Percentiles rank a stretch among this genome's conserved stretches.
These are phyloP conservation scores for Cladophialophora exuberans DNA, from an alignment of 2,329 filamentous ascomycete species.

Conservation along the genomic window DNA sequence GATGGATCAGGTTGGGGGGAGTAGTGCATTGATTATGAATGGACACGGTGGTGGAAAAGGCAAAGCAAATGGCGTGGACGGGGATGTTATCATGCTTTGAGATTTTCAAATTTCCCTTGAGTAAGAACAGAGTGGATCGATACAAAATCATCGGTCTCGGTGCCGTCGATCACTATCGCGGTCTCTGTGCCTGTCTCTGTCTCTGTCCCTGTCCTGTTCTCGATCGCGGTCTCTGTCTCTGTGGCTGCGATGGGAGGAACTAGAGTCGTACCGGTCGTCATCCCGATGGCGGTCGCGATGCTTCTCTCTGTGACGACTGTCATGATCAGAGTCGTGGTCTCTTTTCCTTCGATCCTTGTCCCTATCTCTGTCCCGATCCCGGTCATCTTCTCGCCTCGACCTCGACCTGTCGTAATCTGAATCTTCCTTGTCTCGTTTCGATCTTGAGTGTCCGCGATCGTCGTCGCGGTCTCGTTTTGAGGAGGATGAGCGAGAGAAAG, in stretches of 20 bases:
- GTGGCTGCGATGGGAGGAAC: conserved; percentile 32
- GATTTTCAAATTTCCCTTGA: too few species aligned
- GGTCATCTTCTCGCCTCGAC: conserved; percentile 33
- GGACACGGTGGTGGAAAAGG: conserved; percentile 12
- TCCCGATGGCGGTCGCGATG: conserved; percentile 40
- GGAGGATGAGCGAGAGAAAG: conserved; percentile 45
- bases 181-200: conserved; percentile 28
- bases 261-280: conserved; percentile 32
- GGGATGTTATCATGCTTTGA: conserved; percentile 25
- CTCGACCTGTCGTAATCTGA: conserved; percentile 32
- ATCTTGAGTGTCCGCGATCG: conserved; percentile 31
- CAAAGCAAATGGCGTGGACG: background rate
- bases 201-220: conserved; percentile 30
- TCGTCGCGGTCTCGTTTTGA: conserved; percentile 41
- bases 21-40: conserved; percentile 19
- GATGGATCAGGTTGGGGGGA: conserved; percentile 74
- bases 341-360: conserved; percentile 32
- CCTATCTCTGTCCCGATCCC: too few species aligned
- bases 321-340: conserved; percentile 40
- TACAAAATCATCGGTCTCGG: conserved; percentile 32
- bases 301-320: conserved; percentile 36
- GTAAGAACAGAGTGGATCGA: too few species aligned
- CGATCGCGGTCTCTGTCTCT: conserved; percentile 35
- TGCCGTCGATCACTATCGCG: conserved; percentile 26
- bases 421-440: conserved; percentile 29